Percentiles rank a stretch among this genome's conserved stretches.
phyloP scores from a whole-genome alignment of 2,329 filamentous ascomycete species.

The Sphaerostilbella broomeana region DNA sequence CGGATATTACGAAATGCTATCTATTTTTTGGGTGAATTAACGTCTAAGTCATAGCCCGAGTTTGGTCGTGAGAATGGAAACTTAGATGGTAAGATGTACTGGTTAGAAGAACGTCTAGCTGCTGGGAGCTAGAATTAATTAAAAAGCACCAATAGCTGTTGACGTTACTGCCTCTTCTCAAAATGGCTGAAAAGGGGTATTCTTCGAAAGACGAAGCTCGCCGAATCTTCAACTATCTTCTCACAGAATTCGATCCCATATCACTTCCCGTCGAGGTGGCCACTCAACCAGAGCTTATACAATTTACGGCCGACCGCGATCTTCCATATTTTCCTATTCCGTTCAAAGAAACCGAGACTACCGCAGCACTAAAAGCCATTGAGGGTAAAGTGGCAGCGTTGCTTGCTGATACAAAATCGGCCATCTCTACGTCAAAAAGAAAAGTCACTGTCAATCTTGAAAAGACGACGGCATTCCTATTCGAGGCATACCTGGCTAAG shows the following conservation, averaged over 20 bases:
- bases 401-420: constrained; percentile 23
- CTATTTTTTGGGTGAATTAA: too few species aligned
- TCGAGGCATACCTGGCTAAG: constrained; percentile 29
- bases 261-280: constrained; percentile 25
- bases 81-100: too few species aligned
- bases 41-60: too few species aligned
- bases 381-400: constrained; percentile 31
- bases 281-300: constrained; percentile 21
- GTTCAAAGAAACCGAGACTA: constrained; percentile 40
- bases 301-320: constrained; percentile 30
- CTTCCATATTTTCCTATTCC: constrained; percentile 40
- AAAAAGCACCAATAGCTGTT: not conserved
- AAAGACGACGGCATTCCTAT: constrained; percentile 38
- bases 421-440: constrained; percentile 2
- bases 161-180: constrained; percentile 19
- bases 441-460: constrained; percentile 29
- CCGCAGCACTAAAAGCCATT: constrained; percentile 38
- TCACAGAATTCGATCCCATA: constrained; percentile 21
- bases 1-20: too few species aligned
- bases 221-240: constrained; percentile 21
- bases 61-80: too few species aligned
- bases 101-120: too few species aligned
- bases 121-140: too few species aligned
- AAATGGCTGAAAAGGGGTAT: too few species aligned
- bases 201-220: constrained; percentile 20